A percentile compares a stretch with the other conserved stretches of the same genome.
These are phyloP conservation scores for Cladosporium velox DNA, from an alignment of 2,329 filamentous ascomycete species.

Conservation along the genomic window DNA sequence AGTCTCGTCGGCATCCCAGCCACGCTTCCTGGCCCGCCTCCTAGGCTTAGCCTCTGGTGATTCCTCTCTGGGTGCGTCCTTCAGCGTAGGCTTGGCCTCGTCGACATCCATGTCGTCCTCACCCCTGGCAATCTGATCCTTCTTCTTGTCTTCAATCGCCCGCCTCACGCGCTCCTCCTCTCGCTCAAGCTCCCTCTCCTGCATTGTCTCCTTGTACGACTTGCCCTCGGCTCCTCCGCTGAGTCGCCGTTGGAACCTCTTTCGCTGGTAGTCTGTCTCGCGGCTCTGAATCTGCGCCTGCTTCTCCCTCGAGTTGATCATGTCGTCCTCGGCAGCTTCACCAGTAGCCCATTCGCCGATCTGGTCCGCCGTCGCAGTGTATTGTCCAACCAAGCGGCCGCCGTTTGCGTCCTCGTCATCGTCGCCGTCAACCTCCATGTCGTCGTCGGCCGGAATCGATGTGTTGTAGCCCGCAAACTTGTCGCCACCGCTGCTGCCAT, in stretches of 20 bases:
- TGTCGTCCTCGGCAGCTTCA: constrained; percentile 89
- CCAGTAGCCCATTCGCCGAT: constrained; percentile 92
- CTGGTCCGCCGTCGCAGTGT: constrained; percentile 87
- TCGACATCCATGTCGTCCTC: constrained; percentile 67
- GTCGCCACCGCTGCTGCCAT: constrained; percentile 71
- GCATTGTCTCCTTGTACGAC: constrained; percentile 90
- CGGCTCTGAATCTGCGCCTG: constrained; percentile 87
- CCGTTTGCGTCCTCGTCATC: constrained; percentile 67
- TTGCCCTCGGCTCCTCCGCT: constrained; percentile 71
- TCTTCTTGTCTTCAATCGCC: constrained; percentile 76
- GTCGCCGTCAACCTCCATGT: constrained; percentile 74
- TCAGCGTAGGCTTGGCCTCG: constrained; percentile 70
- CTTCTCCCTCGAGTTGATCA: constrained; percentile 81
- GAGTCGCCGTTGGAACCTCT: constrained; percentile 82
- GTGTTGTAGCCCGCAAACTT: constrained; percentile 88
- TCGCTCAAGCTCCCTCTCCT: constrained; percentile 82
- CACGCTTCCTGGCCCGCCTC: constrained; percentile 62
- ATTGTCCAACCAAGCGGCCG: constrained; percentile 80
- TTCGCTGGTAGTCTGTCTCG: constrained; percentile 97
- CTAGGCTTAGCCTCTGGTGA: constrained; percentile 60
- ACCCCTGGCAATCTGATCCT: constrained; percentile 66
- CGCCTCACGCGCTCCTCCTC: constrained; percentile 86
- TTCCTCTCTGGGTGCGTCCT: constrained; percentile 52
- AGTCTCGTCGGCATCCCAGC: constrained; percentile 41
- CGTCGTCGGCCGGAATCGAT: constrained; percentile 78